Conservation (phyloP, 495 filamentous ascomycete genomes). For the Friedmanniomyces simplex region DNA sequence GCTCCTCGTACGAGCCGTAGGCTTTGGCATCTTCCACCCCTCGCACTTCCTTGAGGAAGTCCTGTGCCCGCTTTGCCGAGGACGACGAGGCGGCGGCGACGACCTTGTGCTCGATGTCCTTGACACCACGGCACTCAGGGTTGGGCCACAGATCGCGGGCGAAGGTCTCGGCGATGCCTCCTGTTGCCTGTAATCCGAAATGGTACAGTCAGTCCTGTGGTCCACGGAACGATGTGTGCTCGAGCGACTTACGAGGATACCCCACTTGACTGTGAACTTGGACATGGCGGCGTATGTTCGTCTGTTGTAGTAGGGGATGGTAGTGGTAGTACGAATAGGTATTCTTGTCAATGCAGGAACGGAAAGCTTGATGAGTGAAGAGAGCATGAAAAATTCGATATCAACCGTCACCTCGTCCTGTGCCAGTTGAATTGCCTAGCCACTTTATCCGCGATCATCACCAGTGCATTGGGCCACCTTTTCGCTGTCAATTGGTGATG, state of each 20-base stretch:
- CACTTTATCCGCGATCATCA: background rate
- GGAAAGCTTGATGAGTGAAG: background rate
- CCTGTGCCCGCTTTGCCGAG: conserved; percentile 52
- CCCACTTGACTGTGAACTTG: conserved; percentile 23
- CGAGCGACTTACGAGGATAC: conserved; percentile 20
- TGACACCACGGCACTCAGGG: conserved; percentile 57
- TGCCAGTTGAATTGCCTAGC: background rate
- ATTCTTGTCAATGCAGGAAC: background rate
- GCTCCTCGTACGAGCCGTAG: conserved; percentile 71
- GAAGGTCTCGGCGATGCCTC: conserved; percentile 70
- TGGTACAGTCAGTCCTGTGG: background rate
- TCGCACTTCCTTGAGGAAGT: conserved; percentile 59
- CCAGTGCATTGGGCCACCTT: background rate
- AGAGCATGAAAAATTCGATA: background rate
- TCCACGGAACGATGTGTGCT: too few species aligned
- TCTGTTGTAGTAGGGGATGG: background rate
- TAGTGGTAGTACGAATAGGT: background rate
- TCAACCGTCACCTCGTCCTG: background rate
- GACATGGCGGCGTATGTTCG: conserved; percentile 9
- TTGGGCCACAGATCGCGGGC: conserved; percentile 72
- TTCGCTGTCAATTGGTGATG: background rate
- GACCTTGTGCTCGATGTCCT: conserved; percentile 68
- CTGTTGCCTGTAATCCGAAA: conserved; percentile 43
- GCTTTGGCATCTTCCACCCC: conserved; percentile 57
- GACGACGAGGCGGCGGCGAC: conserved; percentile 75